Evolutionary conservation across 352 stramenopile genomes (phyloP).

Genomic region (Phytophthora vignae): DNA sequence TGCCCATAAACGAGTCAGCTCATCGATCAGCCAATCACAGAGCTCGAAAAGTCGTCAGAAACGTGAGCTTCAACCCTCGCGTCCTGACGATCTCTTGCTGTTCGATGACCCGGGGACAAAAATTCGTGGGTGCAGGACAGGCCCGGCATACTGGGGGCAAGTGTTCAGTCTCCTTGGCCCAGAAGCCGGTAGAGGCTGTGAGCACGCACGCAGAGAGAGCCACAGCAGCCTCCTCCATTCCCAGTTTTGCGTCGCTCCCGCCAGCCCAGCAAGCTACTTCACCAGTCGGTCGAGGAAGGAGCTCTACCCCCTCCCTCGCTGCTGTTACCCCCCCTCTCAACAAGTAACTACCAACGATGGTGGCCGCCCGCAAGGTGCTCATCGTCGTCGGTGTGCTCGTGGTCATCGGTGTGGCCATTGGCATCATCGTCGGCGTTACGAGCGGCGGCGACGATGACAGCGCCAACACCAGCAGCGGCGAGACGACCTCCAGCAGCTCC

Average conservation of each 20-base stretch:
- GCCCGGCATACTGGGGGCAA: conserved; percentile 29
- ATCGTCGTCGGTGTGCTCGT: conserved; percentile 77
- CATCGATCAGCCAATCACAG: neutral
- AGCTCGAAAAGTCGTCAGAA: neutral
- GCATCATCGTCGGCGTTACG: conserved; percentile 75
- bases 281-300: conserved; percentile 25
- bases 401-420: conserved; percentile 68
- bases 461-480: conserved; percentile 40
- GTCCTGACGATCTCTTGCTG: conserved; percentile 25
- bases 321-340: conserved; percentile 20
- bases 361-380: conserved; percentile 60
- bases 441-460: conserved; percentile 35
- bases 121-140: conserved; percentile 28
- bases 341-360: conserved; percentile 27
- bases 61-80: conserved; percentile 15
- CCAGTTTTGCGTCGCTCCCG: conserved; percentile 29
- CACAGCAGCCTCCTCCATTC: conserved; percentile 18
- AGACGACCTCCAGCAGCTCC: conserved; percentile 24
- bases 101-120: conserved; percentile 20
- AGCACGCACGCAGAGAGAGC: conserved; percentile 29
- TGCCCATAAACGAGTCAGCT: neutral
- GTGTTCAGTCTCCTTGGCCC: neutral
- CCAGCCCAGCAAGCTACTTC: conserved; percentile 16
- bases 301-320: conserved; percentile 8
- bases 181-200: conserved; percentile 11